Base-by-base conservation (phyloP, 108 stramenopile genomes). In the Ochromonas danica region DNA sequence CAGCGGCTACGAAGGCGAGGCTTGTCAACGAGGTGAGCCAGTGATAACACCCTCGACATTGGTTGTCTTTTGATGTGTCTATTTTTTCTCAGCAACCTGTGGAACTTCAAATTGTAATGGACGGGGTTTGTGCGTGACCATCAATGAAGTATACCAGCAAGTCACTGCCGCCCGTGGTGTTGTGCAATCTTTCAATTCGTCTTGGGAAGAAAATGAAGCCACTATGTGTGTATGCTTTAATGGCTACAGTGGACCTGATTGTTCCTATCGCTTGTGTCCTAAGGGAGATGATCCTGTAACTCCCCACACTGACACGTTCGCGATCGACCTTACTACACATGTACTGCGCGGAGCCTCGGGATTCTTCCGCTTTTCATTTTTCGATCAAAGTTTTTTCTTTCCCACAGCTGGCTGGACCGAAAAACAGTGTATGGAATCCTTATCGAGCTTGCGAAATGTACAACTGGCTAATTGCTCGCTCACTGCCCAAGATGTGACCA, bases 251-350 rank as follows among this genome's bases (percentile, higher is more conserved):
- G 67, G 67, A 10, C 67, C 67, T 10, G 67, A 70, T 31, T 70
- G 67, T 70, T 70, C 67, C 36, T 40, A 40, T 38, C 67, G 67
- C 10, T 22, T 40, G 17, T 70, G 67, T 40, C 67, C 67, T 10
- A 38, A 40, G 22, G 67, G 67, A 70, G 67, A 70, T 22, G 67
- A 70, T 31, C 67, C 67, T 31, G 17, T 70, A 14, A 70, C 67
- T 17, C n/a, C n/a, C n/a, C n/a, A n/a, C n/a, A n/a, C n/a, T n/a
- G n/a, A n/a, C n/a, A n/a, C n/a, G n/a, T n/a, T n/a, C n/a, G n/a
- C n/a, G n/a, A n/a, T n/a, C n/a, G n/a, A n/a, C n/a, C n/a, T n/a
- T n/a, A n/a, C n/a, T n/a, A n/a, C n/a, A n/a, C n/a, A n/a, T n/a
- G n/a, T n/a, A n/a, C n/a, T n/a, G n/a, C n/a, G n/a, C n/a, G n/a